Evolutionary conservation across 345 rosid species (phyloP).

Genomic region (Microcos paniculata): DNA sequence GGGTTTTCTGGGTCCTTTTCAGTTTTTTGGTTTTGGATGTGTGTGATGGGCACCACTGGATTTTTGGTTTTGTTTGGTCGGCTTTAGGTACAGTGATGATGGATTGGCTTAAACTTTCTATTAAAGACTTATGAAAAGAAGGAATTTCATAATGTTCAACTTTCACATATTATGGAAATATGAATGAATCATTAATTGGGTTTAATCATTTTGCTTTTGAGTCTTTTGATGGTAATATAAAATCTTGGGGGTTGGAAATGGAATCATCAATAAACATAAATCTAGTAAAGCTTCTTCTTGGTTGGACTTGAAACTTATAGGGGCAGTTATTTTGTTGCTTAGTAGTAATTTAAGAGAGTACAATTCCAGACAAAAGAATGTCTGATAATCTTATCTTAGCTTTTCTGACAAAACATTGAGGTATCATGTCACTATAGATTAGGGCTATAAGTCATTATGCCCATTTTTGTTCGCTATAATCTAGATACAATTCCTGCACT

Average conservation of each 20-base stretch:
- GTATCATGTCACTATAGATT: constrained; percentile 6
- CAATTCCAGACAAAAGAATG: neutral
- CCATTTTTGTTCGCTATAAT: neutral
- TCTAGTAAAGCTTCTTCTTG: neutral
- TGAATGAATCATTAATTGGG: neutral
- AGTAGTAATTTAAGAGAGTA: neutral
- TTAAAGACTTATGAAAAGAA: neutral
- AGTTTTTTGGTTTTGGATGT: neutral
- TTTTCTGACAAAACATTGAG: constrained; percentile 7
- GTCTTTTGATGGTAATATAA: too few relatives aligned
- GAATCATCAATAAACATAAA: neutral
- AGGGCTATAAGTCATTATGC: neutral
- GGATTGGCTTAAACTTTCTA: constrained; percentile 11
- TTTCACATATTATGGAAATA: constrained; percentile 4
- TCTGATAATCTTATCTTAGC: neutral
- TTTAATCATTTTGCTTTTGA: constrained; percentile 9
- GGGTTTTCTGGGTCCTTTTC: neutral
- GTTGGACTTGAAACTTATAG: neutral
- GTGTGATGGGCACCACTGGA: neutral
- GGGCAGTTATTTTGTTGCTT: neutral
- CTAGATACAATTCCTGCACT: neutral
- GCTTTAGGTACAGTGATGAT: constrained; percentile 14
- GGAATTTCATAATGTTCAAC: constrained; percentile 13
- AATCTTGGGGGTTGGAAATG: neutral
- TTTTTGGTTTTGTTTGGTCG: constrained; percentile 16